A percentile compares a stretch with the other conserved stretches of the same genome.
Conservation (phyloP, 805 yeast genomes). For the Teunomyces aglyptinius region DNA sequence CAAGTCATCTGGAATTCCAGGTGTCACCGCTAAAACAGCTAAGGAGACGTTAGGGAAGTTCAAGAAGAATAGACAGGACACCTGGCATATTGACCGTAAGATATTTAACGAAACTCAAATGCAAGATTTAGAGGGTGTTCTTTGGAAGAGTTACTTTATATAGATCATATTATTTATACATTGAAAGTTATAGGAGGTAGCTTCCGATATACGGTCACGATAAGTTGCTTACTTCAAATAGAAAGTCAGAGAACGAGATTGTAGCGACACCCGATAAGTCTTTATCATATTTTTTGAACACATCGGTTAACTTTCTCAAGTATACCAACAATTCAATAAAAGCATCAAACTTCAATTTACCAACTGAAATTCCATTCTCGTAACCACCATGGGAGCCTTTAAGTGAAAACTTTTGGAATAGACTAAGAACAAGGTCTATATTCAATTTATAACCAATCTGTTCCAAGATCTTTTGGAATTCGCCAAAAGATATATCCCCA, state of each 20-base stretch:
- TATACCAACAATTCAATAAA: slow-evolving; percentile 80
- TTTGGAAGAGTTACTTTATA: slow-evolving; percentile 90
- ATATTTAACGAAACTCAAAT: slow-evolving; percentile 75
- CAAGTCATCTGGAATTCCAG: slow-evolving; percentile 69
- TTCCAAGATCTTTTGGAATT: slow-evolving; percentile 57
- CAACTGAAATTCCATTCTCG: slow-evolving; percentile 26
- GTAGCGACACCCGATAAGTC: slow-evolving; percentile 74
- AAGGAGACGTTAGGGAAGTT: slow-evolving; percentile 78
- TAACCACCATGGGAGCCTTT: slow-evolving; percentile 27
- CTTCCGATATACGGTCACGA: slow-evolving; percentile 3
- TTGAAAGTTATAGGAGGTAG: not conserved
- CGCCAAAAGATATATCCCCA: slow-evolving; percentile 63
- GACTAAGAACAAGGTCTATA: slow-evolving; percentile 52
- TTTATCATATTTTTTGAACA: slow-evolving; percentile 72
- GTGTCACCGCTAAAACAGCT: slow-evolving; percentile 79
- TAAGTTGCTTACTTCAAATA: slow-evolving; percentile 49
- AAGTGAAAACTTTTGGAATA: slow-evolving; percentile 55
- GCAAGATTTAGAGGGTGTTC: slow-evolving; percentile 90
- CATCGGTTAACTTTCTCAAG: slow-evolving; percentile 71
- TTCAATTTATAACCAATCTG: slow-evolving; percentile 67
- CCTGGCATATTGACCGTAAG: slow-evolving; percentile 88
- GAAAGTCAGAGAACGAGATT: slow-evolving; percentile 62
- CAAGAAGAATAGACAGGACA: slow-evolving; percentile 89
- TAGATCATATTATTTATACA: slow-evolving; percentile 23
- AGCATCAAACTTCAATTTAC: slow-evolving; percentile 67